Evolutionary conservation across 139 green algal genomes (phyloP).

Genomic region (Astrephomene gubernaculifera): DNA sequence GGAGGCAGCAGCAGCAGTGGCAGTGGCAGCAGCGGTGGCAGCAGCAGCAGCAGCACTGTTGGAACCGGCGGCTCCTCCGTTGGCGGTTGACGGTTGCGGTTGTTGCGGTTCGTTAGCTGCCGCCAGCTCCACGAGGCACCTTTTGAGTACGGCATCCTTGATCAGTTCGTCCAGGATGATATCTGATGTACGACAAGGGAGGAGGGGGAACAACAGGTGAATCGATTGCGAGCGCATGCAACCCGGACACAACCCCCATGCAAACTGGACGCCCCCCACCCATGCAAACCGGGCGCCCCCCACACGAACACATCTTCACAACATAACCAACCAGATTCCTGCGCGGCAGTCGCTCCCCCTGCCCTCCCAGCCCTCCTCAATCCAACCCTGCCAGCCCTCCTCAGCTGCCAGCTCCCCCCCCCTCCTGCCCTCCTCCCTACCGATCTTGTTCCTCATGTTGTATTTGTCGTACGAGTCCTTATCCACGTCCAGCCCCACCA

Average conservation of each 20-base stretch:
- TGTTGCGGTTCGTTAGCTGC: background rate
- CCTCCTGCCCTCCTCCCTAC: background rate
- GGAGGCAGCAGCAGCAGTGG: no score
- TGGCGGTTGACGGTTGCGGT: background rate
- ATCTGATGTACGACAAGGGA: slow-evolving; percentile 55
- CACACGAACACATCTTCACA: no score
- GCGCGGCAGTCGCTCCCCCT: no score
- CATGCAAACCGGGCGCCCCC: no score
- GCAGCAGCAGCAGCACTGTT: no score
- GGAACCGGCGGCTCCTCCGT: background rate
- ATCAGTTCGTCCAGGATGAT: slow-evolving; percentile 82
- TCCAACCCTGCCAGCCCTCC: background rate
- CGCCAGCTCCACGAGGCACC: slow-evolving; percentile 64
- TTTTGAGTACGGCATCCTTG: slow-evolving; percentile 69
- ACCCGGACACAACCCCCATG: no score
- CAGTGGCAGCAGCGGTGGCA: no score
- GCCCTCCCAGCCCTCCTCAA: background rate
- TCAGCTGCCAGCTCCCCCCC: background rate
- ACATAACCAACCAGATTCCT: no score
- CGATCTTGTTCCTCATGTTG: slow-evolving; percentile 54
- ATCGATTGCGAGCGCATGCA: background rate
- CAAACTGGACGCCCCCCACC: no score
- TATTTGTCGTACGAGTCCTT: slow-evolving; percentile 84
- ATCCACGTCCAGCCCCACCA: slow-evolving; percentile 89
- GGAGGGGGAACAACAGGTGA: no score